phyloP scores from a whole-genome alignment of 805 yeast species.

The Pichia cephalocereana region DNA sequence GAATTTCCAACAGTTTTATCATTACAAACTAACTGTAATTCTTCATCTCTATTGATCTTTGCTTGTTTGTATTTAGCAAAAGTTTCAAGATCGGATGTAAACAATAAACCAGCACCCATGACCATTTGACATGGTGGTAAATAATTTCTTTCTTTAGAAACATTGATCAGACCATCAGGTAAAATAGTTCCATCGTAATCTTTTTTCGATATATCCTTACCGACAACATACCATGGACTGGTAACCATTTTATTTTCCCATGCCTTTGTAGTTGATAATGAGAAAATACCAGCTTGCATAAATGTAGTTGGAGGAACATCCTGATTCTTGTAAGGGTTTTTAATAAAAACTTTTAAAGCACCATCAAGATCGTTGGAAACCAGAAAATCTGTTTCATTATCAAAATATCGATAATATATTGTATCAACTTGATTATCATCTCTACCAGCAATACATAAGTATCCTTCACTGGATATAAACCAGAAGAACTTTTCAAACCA shows the following conservation, averaged over 20 bases:
- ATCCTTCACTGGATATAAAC: slow-evolving; percentile 90
- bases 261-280: slow-evolving; percentile 74
- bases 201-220: slow-evolving; percentile 57
- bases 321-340: slow-evolving; percentile 65
- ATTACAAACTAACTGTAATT: slow-evolving; percentile 22
- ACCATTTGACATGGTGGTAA: slow-evolving; percentile 75
- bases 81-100: slow-evolving; percentile 56
- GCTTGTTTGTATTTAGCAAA: slow-evolving; percentile 26
- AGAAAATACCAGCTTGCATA: slow-evolving; percentile 80
- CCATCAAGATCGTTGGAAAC: slow-evolving; percentile 70
- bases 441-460: slow-evolving; percentile 77
- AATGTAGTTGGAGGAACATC: slow-evolving; percentile 78
- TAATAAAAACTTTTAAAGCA: slow-evolving; percentile 67
- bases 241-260: slow-evolving; percentile 83
- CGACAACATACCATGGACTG: slow-evolving; percentile 80
- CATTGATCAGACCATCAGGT: slow-evolving; percentile 51
- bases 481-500: slow-evolving; percentile 95
- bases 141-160: slow-evolving; percentile 44
- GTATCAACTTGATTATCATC: slow-evolving; percentile 74
- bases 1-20: slow-evolving; percentile 19
- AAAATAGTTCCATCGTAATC: slow-evolving; percentile 50
- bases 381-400: slow-evolving; percentile 55
- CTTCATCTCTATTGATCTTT: slow-evolving; percentile 19
- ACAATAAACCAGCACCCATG: slow-evolving; percentile 82
- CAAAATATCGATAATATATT: slow-evolving; percentile 69